Evolutionary conservation across 441 rosid species (phyloP), one percentile per base, ranked within the genome.

Genomic region (Euphorbia celastroides): DNA sequence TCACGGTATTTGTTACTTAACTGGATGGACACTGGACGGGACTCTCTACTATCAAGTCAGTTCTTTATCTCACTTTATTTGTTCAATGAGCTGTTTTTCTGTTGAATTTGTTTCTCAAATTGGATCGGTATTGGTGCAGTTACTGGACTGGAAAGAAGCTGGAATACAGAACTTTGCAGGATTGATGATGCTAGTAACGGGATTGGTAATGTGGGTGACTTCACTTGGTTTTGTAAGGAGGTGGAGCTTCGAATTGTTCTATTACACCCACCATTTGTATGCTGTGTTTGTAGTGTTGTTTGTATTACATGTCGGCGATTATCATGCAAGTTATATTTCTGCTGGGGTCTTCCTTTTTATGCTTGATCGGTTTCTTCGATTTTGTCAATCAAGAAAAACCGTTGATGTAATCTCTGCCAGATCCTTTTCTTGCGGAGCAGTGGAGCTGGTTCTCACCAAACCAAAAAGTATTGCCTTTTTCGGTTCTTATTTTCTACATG

Each of bases 251-350:
- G 94, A 88, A 70, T 68, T 88, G 36, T 88, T 88, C 83, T 76
- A 76, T 74, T 84, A 83, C 70, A 81, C 85, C 60, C 94, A 84
- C 65, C 79, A 86, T 27, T 83, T 88, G 59, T 88, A 84, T 74
- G 69, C 74, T 17, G 73, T 80, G 27, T 84, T 74, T 46, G 54
- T 86, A 32, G 46, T 82, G 57, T 84, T 84, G 73, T 81, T 70
- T 22, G 77, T 81, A 17, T 62, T 84, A 44, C 94, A 88, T 51
- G 86, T 88, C 41, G 89, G 89, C 0, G 80, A 79, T 51, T 73
- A 79, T 66, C 60, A 70, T 16, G 66, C 77, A 59, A 82, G 82
- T 70, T 77, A 82, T 60, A 78, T 81, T 46, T 79, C 85, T 42
- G 88, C 86, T 26, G 82, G 76, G 20, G 76, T 85, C 61, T 88